Evolutionary conservation across 106 monocot species (phyloP).

Genomic region (Allium fistulosum): DNA sequence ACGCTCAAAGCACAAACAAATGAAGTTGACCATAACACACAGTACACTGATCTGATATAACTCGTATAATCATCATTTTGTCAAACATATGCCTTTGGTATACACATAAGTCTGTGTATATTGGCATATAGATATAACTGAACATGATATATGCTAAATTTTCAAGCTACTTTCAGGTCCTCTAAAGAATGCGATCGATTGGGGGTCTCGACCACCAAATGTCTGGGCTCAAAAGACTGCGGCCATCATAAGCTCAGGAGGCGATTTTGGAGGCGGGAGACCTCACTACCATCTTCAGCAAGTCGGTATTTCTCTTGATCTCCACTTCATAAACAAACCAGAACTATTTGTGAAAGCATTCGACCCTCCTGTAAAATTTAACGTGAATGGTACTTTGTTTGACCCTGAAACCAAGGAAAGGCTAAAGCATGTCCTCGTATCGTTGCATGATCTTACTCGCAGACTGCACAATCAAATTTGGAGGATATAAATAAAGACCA

Average conservation of each 20-base stretch:
- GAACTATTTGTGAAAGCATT: conserved; percentile 41
- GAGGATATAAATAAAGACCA: neutral
- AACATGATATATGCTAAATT: too few species aligned
- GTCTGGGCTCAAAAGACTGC: conserved; percentile 53
- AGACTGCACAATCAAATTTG: conserved; percentile 12
- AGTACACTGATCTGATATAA: too few species aligned
- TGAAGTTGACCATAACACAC: too few species aligned
- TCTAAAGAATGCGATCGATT: conserved; percentile 70
- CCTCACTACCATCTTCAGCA: conserved; percentile 74
- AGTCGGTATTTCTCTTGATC: conserved; percentile 56
- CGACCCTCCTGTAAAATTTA: conserved; percentile 40
- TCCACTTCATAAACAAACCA: conserved; percentile 83
- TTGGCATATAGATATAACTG: too few species aligned
- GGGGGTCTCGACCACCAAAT: conserved; percentile 59
- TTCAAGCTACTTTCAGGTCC: conserved; percentile 15
- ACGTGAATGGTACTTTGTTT: conserved; percentile 48
- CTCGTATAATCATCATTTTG: too few species aligned
- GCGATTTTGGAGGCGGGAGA: conserved; percentile 40
- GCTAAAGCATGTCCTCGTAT: conserved; percentile 44
- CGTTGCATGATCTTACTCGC: conserved; percentile 44
- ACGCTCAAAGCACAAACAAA: too few species aligned
- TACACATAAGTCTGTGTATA: too few species aligned
- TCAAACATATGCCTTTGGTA: too few species aligned
- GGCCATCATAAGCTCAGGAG: conserved; percentile 49
- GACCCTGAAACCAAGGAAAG: conserved; percentile 37